Evolutionary conservation across 2,329 filamentous ascomycete species (phyloP), one percentile per base, ranked within the genome.

Genomic region (Xylaria sp.): DNA sequence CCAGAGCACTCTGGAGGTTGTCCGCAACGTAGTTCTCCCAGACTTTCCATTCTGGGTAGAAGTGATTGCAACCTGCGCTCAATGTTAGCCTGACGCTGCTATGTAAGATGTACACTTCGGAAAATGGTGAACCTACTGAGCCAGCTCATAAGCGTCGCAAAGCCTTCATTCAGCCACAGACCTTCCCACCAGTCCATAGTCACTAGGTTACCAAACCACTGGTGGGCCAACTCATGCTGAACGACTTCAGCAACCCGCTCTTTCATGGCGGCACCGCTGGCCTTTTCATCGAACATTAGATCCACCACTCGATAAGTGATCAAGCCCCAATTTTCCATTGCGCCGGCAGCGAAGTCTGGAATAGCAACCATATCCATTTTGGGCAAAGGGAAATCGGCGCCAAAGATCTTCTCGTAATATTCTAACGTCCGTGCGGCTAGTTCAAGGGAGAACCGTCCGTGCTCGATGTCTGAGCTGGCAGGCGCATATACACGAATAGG

Each of bases 101-200:
- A n/a, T 31, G 44, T 15, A 51, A 12, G 25, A 41, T 51, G 31
- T n/a, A 48, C 2, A 25, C n/a, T 52, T 44, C n/a, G n/a, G 20
- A n/a, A 44, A 48, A 46, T 7, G 9, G 65, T 67, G 23, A 39
- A 74, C 78, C 63, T 71, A 80, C 79, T 82, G 77, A 84, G 63
- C 93, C 94, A 92, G 69, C 92, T 94, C 93, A 96, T 94, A 90
- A 92, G 93, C 48, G 93, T 97, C 39, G 94, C 93, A 76, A 97
- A 97, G 44, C 93, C 93, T 81, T 97, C 93, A 80, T 98, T 98
- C 63, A 98, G 88, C 95, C 95, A 98, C 8, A 98, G 84, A 64
- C 94, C 95, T 81, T 98, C 94, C 95, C 95, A 98, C 87, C 97
- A 98, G 81, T 97, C 94, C 94, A 98, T 98, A 63, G 95, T 98